A percentile compares a stretch with the other conserved stretches of the same genome.
Evolutionary conservation across 1,284 basidiomycete species (phyloP).

Genomic region (Entoloma clypeatum): DNA sequence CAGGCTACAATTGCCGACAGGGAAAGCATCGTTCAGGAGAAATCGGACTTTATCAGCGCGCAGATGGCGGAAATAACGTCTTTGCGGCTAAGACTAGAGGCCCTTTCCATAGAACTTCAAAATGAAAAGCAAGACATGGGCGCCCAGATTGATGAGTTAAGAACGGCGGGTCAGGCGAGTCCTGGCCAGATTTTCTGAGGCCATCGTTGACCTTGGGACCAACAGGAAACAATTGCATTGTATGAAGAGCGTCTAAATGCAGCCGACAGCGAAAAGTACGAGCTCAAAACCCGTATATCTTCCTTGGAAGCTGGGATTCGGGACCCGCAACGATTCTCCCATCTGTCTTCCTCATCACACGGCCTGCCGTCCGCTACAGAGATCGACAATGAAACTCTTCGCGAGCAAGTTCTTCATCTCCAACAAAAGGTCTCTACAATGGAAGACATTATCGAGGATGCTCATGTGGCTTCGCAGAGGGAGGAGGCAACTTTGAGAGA

Average conservation of each 20-base stretch:
- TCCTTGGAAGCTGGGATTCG: conserved; percentile 58
- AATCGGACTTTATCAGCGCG: conserved; percentile 43
- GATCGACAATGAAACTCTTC: conserved; percentile 91
- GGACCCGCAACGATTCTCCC: conserved; percentile 26
- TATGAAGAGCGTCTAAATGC: conserved; percentile 84
- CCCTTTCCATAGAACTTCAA: conserved; percentile 46
- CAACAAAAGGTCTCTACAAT: conserved; percentile 71
- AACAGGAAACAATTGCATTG: conserved; percentile 84
- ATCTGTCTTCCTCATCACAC: conserved; percentile 38
- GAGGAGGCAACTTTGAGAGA: conserved; percentile 69
- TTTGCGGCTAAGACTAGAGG: conserved; percentile 48
- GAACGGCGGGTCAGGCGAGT: conserved; percentile 75
- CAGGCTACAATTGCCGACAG: conserved; percentile 49
- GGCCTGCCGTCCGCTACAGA: conserved; percentile 51
- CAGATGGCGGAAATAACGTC: conserved; percentile 56
- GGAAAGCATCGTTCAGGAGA: conserved; percentile 44
- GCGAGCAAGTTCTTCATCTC: conserved; percentile 84
- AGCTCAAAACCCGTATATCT: conserved; percentile 68
- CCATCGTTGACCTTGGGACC: conserved; percentile 4
- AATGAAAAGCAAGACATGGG: conserved; percentile 65
- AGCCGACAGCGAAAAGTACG: conserved; percentile 71
- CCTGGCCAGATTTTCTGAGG: conserved; percentile 5
- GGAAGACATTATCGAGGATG: conserved; percentile 86
- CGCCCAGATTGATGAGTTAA: conserved; percentile 74
- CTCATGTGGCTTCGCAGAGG: conserved; percentile 63